Percentiles rank a stretch among this genome's conserved stretches.
Evolutionary conservation across 1,139 yeast species (phyloP).

Genomic region (Suhomyces taliae): DNA sequence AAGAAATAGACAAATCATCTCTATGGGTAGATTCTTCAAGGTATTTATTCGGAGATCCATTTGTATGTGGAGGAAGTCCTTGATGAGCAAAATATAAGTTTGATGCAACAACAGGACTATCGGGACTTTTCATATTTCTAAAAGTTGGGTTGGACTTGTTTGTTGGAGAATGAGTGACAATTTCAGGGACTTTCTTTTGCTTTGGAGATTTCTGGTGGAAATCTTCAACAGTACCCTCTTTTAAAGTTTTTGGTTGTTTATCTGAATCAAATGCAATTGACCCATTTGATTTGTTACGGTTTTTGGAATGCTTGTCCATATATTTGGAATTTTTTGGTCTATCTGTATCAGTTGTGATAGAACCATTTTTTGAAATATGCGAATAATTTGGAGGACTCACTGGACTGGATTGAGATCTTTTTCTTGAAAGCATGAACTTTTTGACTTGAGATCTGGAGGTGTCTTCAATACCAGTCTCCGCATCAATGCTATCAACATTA

Average conservation of each 20-base stretch:
- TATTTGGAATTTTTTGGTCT: background rate
- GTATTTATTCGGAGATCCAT: conserved; percentile 17
- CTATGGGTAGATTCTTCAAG: conserved; percentile 10
- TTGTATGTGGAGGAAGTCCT: conserved; percentile 53
- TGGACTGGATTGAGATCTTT: conserved; percentile 28
- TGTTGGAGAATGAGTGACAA: conserved; percentile 8
- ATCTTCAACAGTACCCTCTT: background rate
- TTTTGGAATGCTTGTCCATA: background rate
- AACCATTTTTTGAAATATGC: background rate
- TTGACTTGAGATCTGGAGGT: conserved; percentile 1
- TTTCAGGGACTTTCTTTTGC: conserved; percentile 9
- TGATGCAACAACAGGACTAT: conserved; percentile 37
- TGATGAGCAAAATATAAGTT: conserved; percentile 55
- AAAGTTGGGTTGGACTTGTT: conserved; percentile 1
- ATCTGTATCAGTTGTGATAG: background rate
- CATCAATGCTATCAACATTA: background rate
- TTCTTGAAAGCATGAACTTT: conserved; percentile 21
- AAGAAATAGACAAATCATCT: conserved; percentile 33
- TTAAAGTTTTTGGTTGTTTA: background rate
- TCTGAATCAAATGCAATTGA: conserved; percentile 14
- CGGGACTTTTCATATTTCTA: conserved; percentile 2
- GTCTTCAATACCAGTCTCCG: background rate
- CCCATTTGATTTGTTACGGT: conserved; percentile 5
- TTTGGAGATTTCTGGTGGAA: background rate
- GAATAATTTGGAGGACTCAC: conserved; percentile 12